Evolutionary conservation across 73 alveolate genomes (phyloP).

Genomic region (Paramecium sonneborni): DNA sequence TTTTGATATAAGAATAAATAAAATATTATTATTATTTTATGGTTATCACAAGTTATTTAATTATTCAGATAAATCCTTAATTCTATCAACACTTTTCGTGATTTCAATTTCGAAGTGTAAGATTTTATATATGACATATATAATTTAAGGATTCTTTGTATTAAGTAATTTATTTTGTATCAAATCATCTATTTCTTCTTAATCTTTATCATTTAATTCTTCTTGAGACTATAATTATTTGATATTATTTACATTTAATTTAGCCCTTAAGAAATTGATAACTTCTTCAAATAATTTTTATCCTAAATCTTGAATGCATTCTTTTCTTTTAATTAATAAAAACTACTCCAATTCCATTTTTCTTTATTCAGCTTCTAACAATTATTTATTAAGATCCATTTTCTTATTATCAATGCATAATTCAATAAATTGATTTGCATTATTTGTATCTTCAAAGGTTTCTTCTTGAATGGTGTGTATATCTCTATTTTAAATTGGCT

Average conservation of each 20-base stretch:
- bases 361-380: conserved; percentile 41
- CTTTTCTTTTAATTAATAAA: not conserved
- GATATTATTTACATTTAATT: conserved; percentile 34
- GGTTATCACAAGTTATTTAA: conserved; percentile 12
- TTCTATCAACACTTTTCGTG: conserved; percentile 6
- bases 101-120: conserved; percentile 61
- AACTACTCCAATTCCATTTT: conserved; percentile 44
- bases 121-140: conserved; percentile 49
- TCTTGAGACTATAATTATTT: conserved; percentile 26
- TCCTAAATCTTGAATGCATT: conserved; percentile 53
- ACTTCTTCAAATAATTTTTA: conserved; percentile 48
- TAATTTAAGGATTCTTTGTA: conserved; percentile 32
- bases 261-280: conserved; percentile 42
- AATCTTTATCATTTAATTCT: conserved; percentile 57
- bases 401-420: conserved; percentile 28
- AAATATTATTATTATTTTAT: no score
- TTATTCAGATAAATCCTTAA: conserved; percentile 20
- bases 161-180: conserved; percentile 39
- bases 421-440: not conserved
- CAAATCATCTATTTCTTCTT: conserved; percentile 65
- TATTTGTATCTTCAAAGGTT: not conserved
- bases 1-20: not conserved
- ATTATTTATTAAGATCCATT: not conserved
- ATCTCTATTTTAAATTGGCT: not conserved
- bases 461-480: conserved; percentile 27